These are phyloP conservation scores for Kandelia obovata DNA, from an alignment of 345 rosid genomes.

Conservation along the genomic window DNA sequence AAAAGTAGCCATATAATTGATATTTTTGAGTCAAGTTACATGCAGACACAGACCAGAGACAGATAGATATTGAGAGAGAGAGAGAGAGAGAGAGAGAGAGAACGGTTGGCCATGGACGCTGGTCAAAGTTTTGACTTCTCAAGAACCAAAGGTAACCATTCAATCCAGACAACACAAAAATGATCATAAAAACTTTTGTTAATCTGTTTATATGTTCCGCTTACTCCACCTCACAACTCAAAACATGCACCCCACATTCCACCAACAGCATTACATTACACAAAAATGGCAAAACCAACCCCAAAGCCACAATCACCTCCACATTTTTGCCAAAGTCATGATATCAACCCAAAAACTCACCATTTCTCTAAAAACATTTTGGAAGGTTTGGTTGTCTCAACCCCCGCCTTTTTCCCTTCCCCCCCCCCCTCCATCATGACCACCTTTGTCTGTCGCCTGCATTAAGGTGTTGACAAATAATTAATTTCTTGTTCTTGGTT, in stretches of 20 bases:
- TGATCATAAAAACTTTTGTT: too few relatives aligned
- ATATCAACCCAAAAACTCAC: not conserved
- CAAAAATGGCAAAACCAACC: conserved; percentile 12
- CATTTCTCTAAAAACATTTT: conserved; percentile 8
- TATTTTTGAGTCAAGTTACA: too few relatives aligned
- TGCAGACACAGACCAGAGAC: too few relatives aligned
- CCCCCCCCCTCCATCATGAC: not conserved
- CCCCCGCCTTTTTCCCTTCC: not conserved
- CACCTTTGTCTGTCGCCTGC: not conserved
- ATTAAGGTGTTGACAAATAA: not conserved
- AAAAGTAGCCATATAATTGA: too few relatives aligned
- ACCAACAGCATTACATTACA: not conserved
- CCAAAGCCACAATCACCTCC: conserved; percentile 5
- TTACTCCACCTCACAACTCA: not conserved
- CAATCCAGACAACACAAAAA: not conserved
- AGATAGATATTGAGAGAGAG: not conserved
- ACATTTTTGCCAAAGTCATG: conserved; percentile 10
- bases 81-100: not conserved
- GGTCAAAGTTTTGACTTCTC: conserved; percentile 27
- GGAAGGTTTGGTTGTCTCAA: conserved; percentile 8
- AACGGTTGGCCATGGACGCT: conserved; percentile 6
- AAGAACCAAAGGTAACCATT: conserved; percentile 23
- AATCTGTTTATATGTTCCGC: not conserved
- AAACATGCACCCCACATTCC: conserved; percentile 63
- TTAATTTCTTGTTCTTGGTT: not conserved